Percentiles rank a stretch among this genome's conserved stretches.
These are phyloP conservation scores for Backusella morwellensis DNA, from an alignment of 192 early-diverging fungal species.

Conservation along the genomic window DNA sequence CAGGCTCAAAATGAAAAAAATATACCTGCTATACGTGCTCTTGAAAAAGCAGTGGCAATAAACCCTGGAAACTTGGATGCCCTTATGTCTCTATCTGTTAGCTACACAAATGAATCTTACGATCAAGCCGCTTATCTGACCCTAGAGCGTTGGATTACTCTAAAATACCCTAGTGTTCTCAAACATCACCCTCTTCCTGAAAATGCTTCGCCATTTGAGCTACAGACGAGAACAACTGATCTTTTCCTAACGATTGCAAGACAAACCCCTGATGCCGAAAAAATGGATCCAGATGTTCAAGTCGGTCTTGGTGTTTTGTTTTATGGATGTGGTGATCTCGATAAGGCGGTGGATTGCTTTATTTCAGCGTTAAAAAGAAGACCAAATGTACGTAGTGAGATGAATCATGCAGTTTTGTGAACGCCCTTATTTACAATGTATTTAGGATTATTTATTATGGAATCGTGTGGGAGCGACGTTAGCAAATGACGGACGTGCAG, in stretches of 20 bases:
- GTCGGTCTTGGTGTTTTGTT: slow-evolving; percentile 96
- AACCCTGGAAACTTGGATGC: slow-evolving; percentile 65
- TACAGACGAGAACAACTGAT: slow-evolving; percentile 66
- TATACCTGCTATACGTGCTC: slow-evolving; percentile 85
- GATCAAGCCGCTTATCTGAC: slow-evolving; percentile 86
- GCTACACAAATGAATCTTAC: slow-evolving; percentile 93
- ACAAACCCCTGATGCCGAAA: slow-evolving; percentile 33
- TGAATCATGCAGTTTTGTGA: background rate
- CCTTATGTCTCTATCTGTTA: slow-evolving; percentile 80
- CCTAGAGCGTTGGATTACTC: slow-evolving; percentile 83
- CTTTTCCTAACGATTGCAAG: slow-evolving; percentile 81
- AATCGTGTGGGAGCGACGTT: slow-evolving; percentile 96
- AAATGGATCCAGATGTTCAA: slow-evolving; percentile 90
- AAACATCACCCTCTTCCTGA: slow-evolving; percentile 25
- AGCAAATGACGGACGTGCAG: slow-evolving; percentile 79
- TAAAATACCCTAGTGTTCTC: slow-evolving; percentile 63
- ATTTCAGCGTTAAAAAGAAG: slow-evolving; percentile 82
- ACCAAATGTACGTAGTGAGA: slow-evolving; percentile 46
- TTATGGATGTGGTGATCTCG: slow-evolving; percentile 87
- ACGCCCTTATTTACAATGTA: background rate
- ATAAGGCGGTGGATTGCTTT: slow-evolving; percentile 98
- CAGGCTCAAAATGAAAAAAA: slow-evolving; percentile 99
- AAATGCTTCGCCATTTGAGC: slow-evolving; percentile 42
- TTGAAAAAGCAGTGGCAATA: slow-evolving; percentile 75
- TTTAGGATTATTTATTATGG: slow-evolving; percentile 89